These are phyloP conservation scores for Omphalotus guepiniiformis DNA, from an alignment of 768 basidiomycete species.

Conservation along the genomic window DNA sequence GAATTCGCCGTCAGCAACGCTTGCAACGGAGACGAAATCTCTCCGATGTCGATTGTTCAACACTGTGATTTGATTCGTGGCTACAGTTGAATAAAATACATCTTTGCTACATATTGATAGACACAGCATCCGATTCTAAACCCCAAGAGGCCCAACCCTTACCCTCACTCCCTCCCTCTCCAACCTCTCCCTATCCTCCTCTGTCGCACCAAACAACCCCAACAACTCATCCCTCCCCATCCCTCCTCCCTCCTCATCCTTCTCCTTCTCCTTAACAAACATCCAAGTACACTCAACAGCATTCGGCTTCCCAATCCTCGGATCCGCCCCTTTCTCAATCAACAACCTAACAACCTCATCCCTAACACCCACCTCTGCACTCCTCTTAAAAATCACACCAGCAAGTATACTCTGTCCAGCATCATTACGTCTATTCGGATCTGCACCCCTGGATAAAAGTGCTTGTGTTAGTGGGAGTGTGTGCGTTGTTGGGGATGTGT, in stretches of 20 bases:
- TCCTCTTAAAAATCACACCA: constrained; percentile 72
- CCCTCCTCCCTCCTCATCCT: constrained; percentile 3
- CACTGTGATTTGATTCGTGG: no score
- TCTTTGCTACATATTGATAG: no score
- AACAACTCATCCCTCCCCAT: constrained; percentile 47
- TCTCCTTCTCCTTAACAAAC: constrained; percentile 32
- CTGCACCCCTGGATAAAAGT: constrained; percentile 54
- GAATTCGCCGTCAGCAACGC: no score
- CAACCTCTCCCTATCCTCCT: constrained; percentile 38
- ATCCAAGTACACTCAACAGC: constrained; percentile 68
- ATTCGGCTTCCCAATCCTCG: constrained; percentile 58
- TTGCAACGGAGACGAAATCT: no score
- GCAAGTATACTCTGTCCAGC: constrained; percentile 69
- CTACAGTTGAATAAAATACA: no score
- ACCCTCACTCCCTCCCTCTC: constrained; percentile 7
- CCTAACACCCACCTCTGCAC: constrained; percentile 21
- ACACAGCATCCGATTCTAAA: no score
- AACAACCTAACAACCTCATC: constrained; percentile 59
- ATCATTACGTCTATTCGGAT: constrained; percentile 69
- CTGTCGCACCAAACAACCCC: constrained; percentile 52
- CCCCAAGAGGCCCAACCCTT: no score
- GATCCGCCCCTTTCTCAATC: constrained; percentile 54
- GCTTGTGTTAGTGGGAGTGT: constrained; percentile 49
- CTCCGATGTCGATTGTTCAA: no score
- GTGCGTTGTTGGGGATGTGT: constrained; percentile 25